Evolutionary conservation across 306 rosid species (phyloP).

Genomic region (Biancaea sappan): DNA sequence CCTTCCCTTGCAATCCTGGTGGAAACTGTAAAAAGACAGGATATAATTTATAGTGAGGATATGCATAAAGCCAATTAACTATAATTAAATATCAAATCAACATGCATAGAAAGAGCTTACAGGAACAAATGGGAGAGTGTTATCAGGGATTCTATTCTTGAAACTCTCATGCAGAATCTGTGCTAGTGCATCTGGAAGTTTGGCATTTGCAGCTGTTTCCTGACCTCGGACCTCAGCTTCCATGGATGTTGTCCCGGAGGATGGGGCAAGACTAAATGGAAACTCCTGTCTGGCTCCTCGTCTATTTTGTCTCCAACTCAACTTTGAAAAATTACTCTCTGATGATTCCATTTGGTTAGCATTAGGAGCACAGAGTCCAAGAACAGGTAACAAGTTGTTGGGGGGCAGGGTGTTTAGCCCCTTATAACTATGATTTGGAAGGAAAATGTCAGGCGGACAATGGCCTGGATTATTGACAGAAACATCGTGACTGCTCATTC

Average conservation of each 20-base stretch:
- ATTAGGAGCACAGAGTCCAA: slow-evolving; percentile 96
- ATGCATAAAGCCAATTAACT: slow-evolving; percentile 15
- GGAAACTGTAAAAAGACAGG: slow-evolving; percentile 50
- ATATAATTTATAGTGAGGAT: slow-evolving; percentile 26
- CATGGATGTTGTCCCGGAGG: slow-evolving; percentile 55
- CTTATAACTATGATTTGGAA: slow-evolving; percentile 60
- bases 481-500: slow-evolving; percentile 56
- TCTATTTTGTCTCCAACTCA: slow-evolving; percentile 64
- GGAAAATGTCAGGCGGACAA: slow-evolving; percentile 53
- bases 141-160: slow-evolving; percentile 62
- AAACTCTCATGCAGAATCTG: slow-evolving; percentile 56
- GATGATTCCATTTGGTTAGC: slow-evolving; percentile 67
- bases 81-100: slow-evolving; percentile 23
- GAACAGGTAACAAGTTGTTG: slow-evolving; percentile 75
- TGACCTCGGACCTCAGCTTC: slow-evolving; percentile 61
- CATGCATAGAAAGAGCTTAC: slow-evolving; percentile 46
- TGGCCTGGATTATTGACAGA: slow-evolving; percentile 55
- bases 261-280: slow-evolving; percentile 87
- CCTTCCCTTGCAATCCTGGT: slow-evolving; percentile 52
- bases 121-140: slow-evolving; percentile 58
- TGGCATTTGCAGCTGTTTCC: slow-evolving; percentile 52
- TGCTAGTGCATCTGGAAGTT: slow-evolving; percentile 51
- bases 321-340: slow-evolving; percentile 61
- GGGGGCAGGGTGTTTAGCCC: slow-evolving; percentile 44
- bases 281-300: slow-evolving; percentile 78